Evolutionary conservation across 2,329 filamentous ascomycete genomes (phyloP), one percentile per base, ranked within the genome.

Genomic region (Proliferodiscus dingleyae): DNA sequence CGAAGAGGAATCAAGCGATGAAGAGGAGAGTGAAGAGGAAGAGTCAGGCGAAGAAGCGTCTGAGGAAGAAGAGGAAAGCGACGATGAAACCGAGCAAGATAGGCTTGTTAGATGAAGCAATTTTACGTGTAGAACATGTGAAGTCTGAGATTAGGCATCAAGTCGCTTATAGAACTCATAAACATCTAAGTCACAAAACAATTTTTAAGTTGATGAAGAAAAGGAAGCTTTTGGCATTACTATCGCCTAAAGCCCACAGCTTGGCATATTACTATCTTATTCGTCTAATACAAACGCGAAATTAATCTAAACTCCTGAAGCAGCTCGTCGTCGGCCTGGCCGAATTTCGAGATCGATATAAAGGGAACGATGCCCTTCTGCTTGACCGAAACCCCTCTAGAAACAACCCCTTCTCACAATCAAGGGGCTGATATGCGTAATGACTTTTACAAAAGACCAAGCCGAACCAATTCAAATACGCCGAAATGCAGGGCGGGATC

Each of bases 1-100:
- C 3, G 73, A 73, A 0, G 74, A 74, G 1, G 72, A 72, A 2
- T 73, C 75, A 0, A 72, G 72, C 0, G 73, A 73, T 0, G 72
- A 72, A 0, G 74, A 76, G 6, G 73, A 74, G 2, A 70, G 72
- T 1, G 58, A 62, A 28, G 56, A 56, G 19, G 53, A 56, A 26
- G 49, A 70, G 72, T 19, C 71, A 68, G 22, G 70, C 2, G 73
- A 74, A 46, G 66, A 65, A 22, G 69, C 47, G 37, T 52, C 50
- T 68, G 40, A 61, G 61, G 53, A 44, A 36, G 56, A 55, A 47
- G 49, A 50, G 8, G 55, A 55, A 66, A 52, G 49, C n/a, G 50
- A 58, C 29, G 45, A 52, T 36, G 52, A 56, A 34, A 48, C 54
- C n/a, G 61, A 61, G 52, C 46, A 58, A 44, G 55, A 61, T 51